Base-by-base conservation (phyloP, 306 rosid species). In the Hippophae rhamnoides region DNA sequence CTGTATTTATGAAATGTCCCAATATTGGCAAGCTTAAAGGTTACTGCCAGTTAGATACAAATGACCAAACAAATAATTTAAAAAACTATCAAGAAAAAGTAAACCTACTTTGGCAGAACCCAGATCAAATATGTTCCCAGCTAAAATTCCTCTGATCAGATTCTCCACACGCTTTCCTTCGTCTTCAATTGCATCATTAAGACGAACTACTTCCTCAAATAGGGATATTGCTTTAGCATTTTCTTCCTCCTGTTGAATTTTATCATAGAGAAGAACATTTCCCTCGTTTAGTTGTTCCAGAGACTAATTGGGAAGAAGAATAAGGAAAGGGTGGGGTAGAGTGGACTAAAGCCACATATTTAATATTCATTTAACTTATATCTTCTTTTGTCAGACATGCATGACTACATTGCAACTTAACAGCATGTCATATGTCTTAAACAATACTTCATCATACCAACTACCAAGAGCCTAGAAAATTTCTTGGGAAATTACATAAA, bases 111-210 rank as follows among this genome's bases (percentile, higher is more conserved):
- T 93, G 47, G 95, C 93, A 41, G 95, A 85, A 73, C 99, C 99
- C 50, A 92, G 99, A 78, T 92, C 99, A 77, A 92, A 92, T 64
- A 92, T 88, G 73, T 92, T 92, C 61, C 99, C 99, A 2, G 99
- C 96, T 42, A 92, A 92, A 67, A 92, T 75, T 49, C 99, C 95
- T 69, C 86, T 80, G 47, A 88, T 78, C 14, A 92, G 76, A 81
- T 76, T 88, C 76, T 92, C 95, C 5, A 92, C 52, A 44, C 96
- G 86, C 75, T 88, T 84, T 58, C 68, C 78, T 74, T 79, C 96
- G 63, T 92, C 96, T 77, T 92, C 96, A 74, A 92, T 83, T 52
- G 84, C 93, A 64, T 92, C 96, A 64, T 74, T 92, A 53, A 81
- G 81, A 52, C 38, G 71, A 75, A 87, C 78, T 25, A 88, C 99